Evolutionary conservation across 2,329 filamentous ascomycete genomes (phyloP).

Genomic region (Phaeomoniella chlamydospora): DNA sequence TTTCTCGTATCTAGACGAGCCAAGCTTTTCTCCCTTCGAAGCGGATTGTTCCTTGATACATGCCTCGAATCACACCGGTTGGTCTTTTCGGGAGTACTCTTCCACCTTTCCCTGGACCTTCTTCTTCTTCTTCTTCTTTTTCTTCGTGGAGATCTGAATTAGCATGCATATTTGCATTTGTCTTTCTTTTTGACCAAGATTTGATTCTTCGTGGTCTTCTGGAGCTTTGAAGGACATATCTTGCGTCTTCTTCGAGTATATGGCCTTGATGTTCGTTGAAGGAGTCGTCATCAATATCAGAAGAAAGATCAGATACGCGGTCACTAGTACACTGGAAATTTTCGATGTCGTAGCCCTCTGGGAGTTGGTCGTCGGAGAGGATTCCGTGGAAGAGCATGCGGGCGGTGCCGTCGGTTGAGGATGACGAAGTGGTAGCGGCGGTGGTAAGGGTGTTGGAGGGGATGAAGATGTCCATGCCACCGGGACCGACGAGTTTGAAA

Average conservation of each 20-base stretch:
- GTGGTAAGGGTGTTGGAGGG: slow-evolving; percentile 2
- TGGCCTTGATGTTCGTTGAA: too few relatives aligned
- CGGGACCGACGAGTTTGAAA: slow-evolving; percentile 9
- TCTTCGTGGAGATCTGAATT: too few relatives aligned
- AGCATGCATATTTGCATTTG: not conserved
- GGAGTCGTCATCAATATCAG: too few relatives aligned
- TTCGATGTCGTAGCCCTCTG: not conserved
- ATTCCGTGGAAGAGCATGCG: not conserved
- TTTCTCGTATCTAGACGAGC: too few relatives aligned
- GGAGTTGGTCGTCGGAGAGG: not conserved
- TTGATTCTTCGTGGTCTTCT: too few relatives aligned
- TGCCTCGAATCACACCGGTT: not conserved
- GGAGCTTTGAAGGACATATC: too few relatives aligned
- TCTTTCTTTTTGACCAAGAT: not conserved
- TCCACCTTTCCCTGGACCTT: not conserved
- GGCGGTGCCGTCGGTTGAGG: not conserved
- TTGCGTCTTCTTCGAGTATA: too few relatives aligned
- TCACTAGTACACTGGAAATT: too few relatives aligned
- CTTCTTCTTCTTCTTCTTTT: not conserved
- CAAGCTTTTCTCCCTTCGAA: not conserved
- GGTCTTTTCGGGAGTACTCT: not conserved
- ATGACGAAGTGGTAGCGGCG: not conserved
- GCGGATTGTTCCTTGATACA: not conserved
- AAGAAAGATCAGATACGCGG: too few relatives aligned
- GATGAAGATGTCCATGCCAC: slow-evolving; percentile 11